These are phyloP conservation scores for Penicillium coffeae DNA, from an alignment of 495 filamentous ascomycete species.

Conservation along the genomic window DNA sequence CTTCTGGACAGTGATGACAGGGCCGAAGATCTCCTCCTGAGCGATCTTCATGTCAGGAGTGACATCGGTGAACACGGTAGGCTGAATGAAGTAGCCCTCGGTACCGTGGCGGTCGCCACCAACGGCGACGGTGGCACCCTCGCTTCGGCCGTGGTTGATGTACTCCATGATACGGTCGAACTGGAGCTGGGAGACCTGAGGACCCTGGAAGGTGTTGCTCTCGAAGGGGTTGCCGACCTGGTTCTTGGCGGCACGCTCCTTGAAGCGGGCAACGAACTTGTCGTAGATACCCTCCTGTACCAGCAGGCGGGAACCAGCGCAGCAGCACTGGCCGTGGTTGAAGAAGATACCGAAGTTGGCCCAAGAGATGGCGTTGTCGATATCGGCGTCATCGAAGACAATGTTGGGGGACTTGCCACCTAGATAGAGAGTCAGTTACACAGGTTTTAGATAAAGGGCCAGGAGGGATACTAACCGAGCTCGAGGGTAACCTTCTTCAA, in stretches of 20 bases:
- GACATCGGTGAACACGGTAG: slow-evolving; percentile 93
- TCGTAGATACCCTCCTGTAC: slow-evolving; percentile 96
- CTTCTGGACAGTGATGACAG: slow-evolving; percentile 89
- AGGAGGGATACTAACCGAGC: slow-evolving; percentile 36
- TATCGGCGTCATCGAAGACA: slow-evolving; percentile 91
- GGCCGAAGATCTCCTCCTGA: slow-evolving; percentile 98
- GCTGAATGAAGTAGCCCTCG: slow-evolving; percentile 96
- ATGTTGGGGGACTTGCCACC: slow-evolving; percentile 99
- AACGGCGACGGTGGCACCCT: slow-evolving; percentile 76
- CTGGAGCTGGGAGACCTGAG: slow-evolving; percentile 91
- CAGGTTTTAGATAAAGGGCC: neutral
- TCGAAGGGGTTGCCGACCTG: slow-evolving; percentile 90
- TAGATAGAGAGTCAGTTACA: neutral
- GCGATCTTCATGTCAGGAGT: slow-evolving; percentile 93
- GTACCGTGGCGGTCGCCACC: slow-evolving; percentile 87
- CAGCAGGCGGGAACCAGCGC: slow-evolving; percentile 91
- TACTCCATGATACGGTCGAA: slow-evolving; percentile 98
- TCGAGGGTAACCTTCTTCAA: slow-evolving; percentile 99
- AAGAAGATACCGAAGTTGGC: slow-evolving; percentile 99
- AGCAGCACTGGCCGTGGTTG: slow-evolving; percentile 99
- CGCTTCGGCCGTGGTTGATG: slow-evolving; percentile 85
- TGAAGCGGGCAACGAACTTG: slow-evolving; percentile 86
- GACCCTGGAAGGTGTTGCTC: slow-evolving; percentile 89
- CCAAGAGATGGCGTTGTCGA: slow-evolving; percentile 95
- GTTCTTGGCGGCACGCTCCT: slow-evolving; percentile 77